Conservation (phyloP, 2,329 filamentous ascomycete genomes). For the Diplocarpon rosae region DNA sequence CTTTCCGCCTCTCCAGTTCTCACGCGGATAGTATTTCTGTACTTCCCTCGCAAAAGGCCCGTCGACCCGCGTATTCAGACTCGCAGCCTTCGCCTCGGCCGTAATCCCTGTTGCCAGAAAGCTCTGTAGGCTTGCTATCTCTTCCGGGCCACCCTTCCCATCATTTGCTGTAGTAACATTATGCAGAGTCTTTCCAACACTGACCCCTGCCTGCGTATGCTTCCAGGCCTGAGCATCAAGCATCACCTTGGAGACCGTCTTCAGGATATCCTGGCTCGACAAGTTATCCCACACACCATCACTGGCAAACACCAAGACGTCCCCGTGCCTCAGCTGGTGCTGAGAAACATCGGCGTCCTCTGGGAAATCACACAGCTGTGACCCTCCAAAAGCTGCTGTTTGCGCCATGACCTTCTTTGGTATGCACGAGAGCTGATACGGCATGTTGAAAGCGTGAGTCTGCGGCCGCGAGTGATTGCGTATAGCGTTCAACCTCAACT, state of each 20-base stretch:
- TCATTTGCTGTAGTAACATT: slow-evolving; percentile 40
- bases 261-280: slow-evolving; percentile 78
- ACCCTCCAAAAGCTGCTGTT: slow-evolving; percentile 72
- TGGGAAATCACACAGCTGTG: slow-evolving; percentile 72
- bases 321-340: slow-evolving; percentile 72
- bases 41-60: slow-evolving; percentile 94
- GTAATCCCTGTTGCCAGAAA: slow-evolving; percentile 71
- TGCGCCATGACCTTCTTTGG: slow-evolving; percentile 70
- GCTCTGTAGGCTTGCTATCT: slow-evolving; percentile 52
- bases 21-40: slow-evolving; percentile 73
- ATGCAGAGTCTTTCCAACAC: slow-evolving; percentile 49
- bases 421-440: slow-evolving; percentile 84
- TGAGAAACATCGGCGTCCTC: slow-evolving; percentile 71
- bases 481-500: slow-evolving; percentile 75
- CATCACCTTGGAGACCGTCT: slow-evolving; percentile 71
- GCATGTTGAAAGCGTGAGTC: slow-evolving; percentile 96
- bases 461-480: slow-evolving; percentile 75
- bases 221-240: slow-evolving; percentile 63
- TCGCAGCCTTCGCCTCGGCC: slow-evolving; percentile 72
- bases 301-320: slow-evolving; percentile 86
- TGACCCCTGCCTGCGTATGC: slow-evolving; percentile 47
- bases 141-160: slow-evolving; percentile 26
- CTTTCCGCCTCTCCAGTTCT: slow-evolving; percentile 86
- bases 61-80: slow-evolving; percentile 68
- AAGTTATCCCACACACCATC: slow-evolving; percentile 96